Conservation (phyloP, 1,139 yeast genomes). For the Lodderomyces pseudojiufengensis region DNA sequence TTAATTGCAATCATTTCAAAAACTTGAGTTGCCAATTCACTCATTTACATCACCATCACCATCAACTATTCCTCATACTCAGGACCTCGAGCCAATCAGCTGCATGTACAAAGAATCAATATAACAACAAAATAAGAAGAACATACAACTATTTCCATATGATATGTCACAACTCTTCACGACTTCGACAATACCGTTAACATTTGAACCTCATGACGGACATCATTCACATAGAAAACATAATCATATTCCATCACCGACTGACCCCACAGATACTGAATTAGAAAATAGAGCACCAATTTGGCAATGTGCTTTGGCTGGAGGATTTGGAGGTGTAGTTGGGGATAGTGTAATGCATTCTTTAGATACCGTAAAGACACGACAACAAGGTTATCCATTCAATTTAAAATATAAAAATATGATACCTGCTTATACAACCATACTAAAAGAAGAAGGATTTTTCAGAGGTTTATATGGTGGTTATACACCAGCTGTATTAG, state of each 20-base stretch:
- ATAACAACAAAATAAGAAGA: no score
- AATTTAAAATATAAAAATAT: conserved; percentile 63
- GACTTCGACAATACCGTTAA: conserved; percentile 44
- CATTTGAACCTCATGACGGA: conserved; percentile 27
- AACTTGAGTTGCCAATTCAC: no score
- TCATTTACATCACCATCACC: no score
- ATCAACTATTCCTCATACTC: no score
- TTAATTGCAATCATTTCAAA: no score
- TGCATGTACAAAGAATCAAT: no score
- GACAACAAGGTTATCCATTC: conserved; percentile 89
- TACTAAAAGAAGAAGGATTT: conserved; percentile 79
- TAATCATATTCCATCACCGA: conserved; percentile 9
- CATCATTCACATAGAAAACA: conserved; percentile 6
- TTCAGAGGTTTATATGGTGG: conserved; percentile 88
- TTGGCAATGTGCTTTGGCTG: conserved; percentile 73
- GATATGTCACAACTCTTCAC: conserved; percentile 33
- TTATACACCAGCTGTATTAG: conserved; percentile 84
- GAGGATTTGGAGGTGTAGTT: conserved; percentile 91
- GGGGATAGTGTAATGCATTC: conserved; percentile 96
- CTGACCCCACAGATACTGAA: conserved; percentile 1
- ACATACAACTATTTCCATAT: conserved; percentile 5
- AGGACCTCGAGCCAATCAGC: no score
- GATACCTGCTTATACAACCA: conserved; percentile 67
- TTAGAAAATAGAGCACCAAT: conserved; percentile 35
- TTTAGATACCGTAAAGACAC: conserved; percentile 89